Evolutionary conservation across 306 rosid genomes (phyloP).

Genomic region (Benincasa hispida): DNA sequence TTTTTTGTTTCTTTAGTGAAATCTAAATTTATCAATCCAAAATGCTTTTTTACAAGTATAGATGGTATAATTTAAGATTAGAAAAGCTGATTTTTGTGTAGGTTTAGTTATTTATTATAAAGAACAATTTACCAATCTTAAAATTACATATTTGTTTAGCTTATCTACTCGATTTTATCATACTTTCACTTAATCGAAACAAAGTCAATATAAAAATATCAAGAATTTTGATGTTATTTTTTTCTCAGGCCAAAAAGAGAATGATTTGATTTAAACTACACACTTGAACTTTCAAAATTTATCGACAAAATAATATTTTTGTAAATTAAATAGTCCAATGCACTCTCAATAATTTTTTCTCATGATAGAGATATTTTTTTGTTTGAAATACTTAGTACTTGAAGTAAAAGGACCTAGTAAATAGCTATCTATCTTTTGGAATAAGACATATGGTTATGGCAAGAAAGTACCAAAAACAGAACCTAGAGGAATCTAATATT

Average conservation of each 20-base stretch:
- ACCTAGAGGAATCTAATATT: constrained; percentile 1
- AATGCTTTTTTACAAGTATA: not conserved
- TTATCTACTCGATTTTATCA: too few relatives aligned
- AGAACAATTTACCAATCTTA: too few relatives aligned
- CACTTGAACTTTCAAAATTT: not conserved
- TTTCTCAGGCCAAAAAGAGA: too few relatives aligned
- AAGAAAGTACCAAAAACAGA: not conserved
- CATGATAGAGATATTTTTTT: not conserved
- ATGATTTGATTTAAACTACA: too few relatives aligned
- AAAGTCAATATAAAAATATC: too few relatives aligned
- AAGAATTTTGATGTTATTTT: too few relatives aligned
- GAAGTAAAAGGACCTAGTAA: not conserved
- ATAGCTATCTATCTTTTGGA: not conserved
- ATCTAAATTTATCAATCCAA: not conserved
- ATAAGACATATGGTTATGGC: not conserved
- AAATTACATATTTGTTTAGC: too few relatives aligned
- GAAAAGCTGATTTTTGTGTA: too few relatives aligned
- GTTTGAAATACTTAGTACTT: not conserved
- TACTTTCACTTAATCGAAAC: too few relatives aligned
- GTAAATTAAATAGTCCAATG: not conserved
- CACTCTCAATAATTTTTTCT: not conserved
- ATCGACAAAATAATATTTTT: not conserved
- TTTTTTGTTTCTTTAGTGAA: not conserved
- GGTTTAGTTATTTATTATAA: too few relatives aligned
- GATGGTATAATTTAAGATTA: not conserved